Base-by-base conservation (phyloP, 108 stramenopile genomes). In the Nitzschia inconspicua region DNA sequence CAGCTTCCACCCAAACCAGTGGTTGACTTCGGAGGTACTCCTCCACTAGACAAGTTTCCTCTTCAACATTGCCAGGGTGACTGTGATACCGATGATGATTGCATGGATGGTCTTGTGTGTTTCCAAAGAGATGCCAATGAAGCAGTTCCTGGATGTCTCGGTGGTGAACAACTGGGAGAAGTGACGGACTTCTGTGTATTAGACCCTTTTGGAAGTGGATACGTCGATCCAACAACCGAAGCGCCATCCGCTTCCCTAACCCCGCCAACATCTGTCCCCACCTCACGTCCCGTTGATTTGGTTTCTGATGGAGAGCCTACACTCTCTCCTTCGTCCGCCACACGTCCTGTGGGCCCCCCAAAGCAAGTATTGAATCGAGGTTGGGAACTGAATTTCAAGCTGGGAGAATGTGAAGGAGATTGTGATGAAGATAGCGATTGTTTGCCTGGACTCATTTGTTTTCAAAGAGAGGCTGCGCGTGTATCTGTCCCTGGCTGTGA, bases 391-490 rank as follows among this genome's bases (percentile, higher is more conserved):
- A 46, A 52, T 3, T 34, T 44, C 16, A 37, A 50, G 27, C 44
- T 77, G 9, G 55, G 26, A 10, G 47, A 57, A 20, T 79, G 78
- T 37, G 36, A 70, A 41, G 73, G 73, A 24, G 78, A 79, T 44
- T 79, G 78, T 34, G 78, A 79, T 39, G 31, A 47, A 6, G 73
- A 75, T 47, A n/a, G 16, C 16, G 69, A 79, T 39, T 79, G 78
- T 57, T 68, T 44, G 1, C 27, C 31, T 22, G 58, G 60, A 25
- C 28, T 79, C 22, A 31, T 39, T 24, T 79, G 78, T 48, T 69
- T 60, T 23, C 73, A 71, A 19, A 43, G 78, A 41, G 61, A 75
- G 31, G 11, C 40, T 10, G 23, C 60, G 7, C 40, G 32, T 42
- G 63, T 61, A 57, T 30, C 37, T 51, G 74, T 76, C 23, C 68